Conservation (phyloP, 192 early-diverging fungal genomes). For the Umbelopsis ramanniana region DNA sequence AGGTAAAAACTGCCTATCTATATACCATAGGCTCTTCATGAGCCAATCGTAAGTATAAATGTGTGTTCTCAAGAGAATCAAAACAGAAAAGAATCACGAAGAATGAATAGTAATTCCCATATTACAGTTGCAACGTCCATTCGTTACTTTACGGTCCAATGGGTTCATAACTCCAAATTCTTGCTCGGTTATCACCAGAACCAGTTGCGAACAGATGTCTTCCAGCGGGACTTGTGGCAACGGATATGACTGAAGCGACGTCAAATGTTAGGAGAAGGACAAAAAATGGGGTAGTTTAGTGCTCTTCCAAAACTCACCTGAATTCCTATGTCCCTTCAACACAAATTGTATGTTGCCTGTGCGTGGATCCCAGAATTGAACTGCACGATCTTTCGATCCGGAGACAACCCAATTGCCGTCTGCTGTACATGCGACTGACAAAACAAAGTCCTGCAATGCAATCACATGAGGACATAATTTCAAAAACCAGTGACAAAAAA, state of each 20-base stretch:
- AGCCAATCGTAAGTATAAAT: neutral
- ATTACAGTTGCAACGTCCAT: neutral
- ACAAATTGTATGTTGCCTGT: slow-evolving; percentile 75
- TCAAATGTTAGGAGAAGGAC: neutral
- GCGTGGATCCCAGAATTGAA: slow-evolving; percentile 93
- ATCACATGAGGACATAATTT: neutral
- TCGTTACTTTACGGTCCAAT: slow-evolving; percentile 22
- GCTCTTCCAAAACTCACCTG: slow-evolving; percentile 55
- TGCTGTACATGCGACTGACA: slow-evolving; percentile 87
- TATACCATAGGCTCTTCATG: neutral
- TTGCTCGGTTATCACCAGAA: slow-evolving; percentile 89
- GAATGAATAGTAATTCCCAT: neutral
- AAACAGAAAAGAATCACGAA: slow-evolving; percentile 1
- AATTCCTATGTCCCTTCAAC: slow-evolving; percentile 97
- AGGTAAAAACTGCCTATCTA: neutral
- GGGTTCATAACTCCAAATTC: slow-evolving; percentile 86
- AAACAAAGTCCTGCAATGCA: slow-evolving; percentile 90
- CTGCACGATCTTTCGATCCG: slow-evolving; percentile 90
- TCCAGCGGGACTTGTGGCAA: slow-evolving; percentile 81
- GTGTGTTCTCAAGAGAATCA: neutral
- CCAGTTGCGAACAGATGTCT: slow-evolving; percentile 92
- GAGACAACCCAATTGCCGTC: slow-evolving; percentile 90
- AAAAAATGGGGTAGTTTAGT: neutral
- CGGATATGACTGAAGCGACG: slow-evolving; percentile 76
- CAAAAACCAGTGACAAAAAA: neutral